A percentile compares a stretch with the other conserved stretches of the same genome.
phyloP scores from a whole-genome alignment of 306 rosid genomes.

The Pterocarpus santalinus region DNA sequence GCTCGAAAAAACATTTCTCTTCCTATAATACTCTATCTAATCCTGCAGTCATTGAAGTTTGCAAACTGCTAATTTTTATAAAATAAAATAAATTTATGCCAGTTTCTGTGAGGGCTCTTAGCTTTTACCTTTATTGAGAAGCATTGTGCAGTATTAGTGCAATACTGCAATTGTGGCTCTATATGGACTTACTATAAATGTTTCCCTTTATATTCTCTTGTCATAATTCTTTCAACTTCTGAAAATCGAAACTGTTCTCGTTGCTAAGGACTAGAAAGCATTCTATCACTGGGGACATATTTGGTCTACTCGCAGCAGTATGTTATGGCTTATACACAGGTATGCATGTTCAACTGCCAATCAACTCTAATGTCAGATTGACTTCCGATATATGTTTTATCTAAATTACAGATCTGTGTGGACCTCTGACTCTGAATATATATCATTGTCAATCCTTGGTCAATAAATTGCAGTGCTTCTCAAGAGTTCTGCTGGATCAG shows the following conservation, averaged over 20 bases:
- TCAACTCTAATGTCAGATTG: conserved; percentile 21
- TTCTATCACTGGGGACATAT: conserved; percentile 61
- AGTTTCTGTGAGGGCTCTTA: conserved; percentile 1
- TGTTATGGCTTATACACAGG: conserved; percentile 78
- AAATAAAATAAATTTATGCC: not conserved
- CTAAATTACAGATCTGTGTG: not conserved
- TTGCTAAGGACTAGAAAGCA: conserved; percentile 62
- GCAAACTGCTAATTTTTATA: not conserved
- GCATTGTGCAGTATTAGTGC: not conserved
- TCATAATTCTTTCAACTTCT: conserved; percentile 8
- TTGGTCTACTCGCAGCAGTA: conserved; percentile 75
- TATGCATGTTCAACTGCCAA: conserved; percentile 34
- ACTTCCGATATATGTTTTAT: not conserved
- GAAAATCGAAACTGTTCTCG: conserved; percentile 23
- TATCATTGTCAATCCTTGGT: conserved; percentile 18
- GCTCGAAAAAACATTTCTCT: too few relatives aligned
- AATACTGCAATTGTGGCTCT: not conserved
- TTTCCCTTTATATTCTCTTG: not conserved
- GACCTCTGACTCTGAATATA: not conserved
- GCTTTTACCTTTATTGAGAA: not conserved
- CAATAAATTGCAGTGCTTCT: conserved; percentile 65
- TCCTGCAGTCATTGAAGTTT: not conserved
- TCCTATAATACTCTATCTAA: not conserved
- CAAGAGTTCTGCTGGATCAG: conserved; percentile 76
- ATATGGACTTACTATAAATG: not conserved